These are phyloP conservation scores for Beauveria rudraprayagi DNA, from an alignment of 2,329 filamentous ascomycete genomes.

Conservation along the genomic window DNA sequence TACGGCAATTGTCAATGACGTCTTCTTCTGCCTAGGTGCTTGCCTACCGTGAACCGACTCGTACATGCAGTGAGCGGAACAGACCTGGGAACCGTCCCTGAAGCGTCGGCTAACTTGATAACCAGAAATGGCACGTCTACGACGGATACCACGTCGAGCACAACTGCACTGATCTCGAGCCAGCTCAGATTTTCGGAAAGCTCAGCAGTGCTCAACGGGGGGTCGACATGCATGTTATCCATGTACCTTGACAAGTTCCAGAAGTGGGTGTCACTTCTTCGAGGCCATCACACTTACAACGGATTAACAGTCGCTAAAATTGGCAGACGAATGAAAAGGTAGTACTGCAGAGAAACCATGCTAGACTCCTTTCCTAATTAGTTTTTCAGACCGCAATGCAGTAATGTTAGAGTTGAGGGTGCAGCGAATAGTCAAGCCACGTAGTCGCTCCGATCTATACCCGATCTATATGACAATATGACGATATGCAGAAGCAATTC, in stretches of 20 bases:
- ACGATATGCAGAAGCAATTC: not conserved
- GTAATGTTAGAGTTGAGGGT: not conserved
- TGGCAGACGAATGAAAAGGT: conserved; percentile 31
- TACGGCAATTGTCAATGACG: conserved; percentile 35
- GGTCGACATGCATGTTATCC: conserved; percentile 54
- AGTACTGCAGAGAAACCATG: conserved; percentile 35
- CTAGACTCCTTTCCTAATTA: conserved; percentile 33
- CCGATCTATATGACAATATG: not conserved
- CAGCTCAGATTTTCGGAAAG: conserved; percentile 49
- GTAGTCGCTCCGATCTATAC: not conserved
- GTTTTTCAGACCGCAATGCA: conserved; percentile 42
- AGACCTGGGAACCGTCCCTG: conserved; percentile 51
- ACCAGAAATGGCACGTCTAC: conserved; percentile 42
- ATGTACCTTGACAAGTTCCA: conserved; percentile 18
- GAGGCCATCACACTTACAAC: not conserved
- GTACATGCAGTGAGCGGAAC: conserved; percentile 47
- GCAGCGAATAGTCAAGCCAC: not conserved
- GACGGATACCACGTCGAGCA: conserved; percentile 45
- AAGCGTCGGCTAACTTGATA: conserved; percentile 42
- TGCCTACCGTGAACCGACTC: conserved; percentile 51
- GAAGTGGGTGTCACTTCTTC: not conserved
- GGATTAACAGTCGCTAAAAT: not conserved
- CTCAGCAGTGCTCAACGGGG: conserved; percentile 43
- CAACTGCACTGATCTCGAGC: conserved; percentile 45
- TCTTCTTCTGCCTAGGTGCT: conserved; percentile 44